These are phyloP conservation scores for Mycena maculata DNA, from an alignment of 768 basidiomycete genomes.

Conservation along the genomic window DNA sequence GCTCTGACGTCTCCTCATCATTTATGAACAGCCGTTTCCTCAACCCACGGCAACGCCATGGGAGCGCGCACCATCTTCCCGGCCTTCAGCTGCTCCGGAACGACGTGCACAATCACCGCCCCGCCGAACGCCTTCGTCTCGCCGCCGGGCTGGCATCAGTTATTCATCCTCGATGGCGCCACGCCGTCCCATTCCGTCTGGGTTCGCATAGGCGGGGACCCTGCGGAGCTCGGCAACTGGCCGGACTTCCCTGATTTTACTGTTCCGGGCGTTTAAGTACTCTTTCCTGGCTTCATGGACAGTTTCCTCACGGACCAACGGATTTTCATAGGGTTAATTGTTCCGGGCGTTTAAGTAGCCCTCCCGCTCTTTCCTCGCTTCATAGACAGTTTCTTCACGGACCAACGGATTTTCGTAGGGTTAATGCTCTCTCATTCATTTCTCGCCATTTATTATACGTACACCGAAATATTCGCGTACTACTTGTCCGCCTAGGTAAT, in stretches of 20 bases:
- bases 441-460: too few relatives aligned
- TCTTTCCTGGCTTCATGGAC: conserved; percentile 1
- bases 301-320: conserved; percentile 3
- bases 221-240: conserved; percentile 77
- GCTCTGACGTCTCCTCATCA: conserved; percentile 18
- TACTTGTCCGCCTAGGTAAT: too few relatives aligned
- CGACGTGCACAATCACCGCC: conserved; percentile 80
- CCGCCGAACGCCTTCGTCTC: conserved; percentile 76
- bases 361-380: background rate
- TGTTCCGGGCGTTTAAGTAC: conserved; percentile 64
- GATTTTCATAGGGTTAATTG: background rate
- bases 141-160: conserved; percentile 82
- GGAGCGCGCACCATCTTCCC: conserved; percentile 80
- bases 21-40: conserved; percentile 66
- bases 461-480: too few relatives aligned
- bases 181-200: conserved; percentile 81
- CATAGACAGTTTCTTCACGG: conserved; percentile 4
- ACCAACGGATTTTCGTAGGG: conserved; percentile 14
- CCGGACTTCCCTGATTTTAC: conserved; percentile 77
- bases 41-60: conserved; percentile 84
- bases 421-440: background rate
- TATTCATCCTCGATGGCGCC: conserved; percentile 82
- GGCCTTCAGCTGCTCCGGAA: conserved; percentile 73
- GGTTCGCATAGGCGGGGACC: conserved; percentile 86
- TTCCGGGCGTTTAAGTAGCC: background rate